phyloP scores from a whole-genome alignment of 176 grass and related monocot genomes.

The Aechmea fasciata region DNA sequence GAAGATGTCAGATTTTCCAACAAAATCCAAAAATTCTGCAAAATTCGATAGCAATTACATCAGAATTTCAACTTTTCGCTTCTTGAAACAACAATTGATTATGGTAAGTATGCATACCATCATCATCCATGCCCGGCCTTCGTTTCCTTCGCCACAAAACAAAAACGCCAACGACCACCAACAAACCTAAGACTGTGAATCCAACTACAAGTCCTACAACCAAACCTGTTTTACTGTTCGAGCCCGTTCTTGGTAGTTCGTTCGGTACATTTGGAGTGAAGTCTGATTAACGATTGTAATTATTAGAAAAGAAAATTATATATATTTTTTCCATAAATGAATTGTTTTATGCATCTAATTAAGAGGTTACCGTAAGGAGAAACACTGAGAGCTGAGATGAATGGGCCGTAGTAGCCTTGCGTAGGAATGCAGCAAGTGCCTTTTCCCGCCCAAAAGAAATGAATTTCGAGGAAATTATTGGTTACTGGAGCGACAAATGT shows the following conservation, averaged over 20 bases:
- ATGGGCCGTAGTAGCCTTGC: conserved; percentile 61
- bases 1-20: conserved; percentile 50
- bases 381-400: conserved; percentile 66
- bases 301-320: conserved; percentile 6
- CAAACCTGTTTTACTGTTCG: conserved; percentile 30
- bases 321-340: not conserved
- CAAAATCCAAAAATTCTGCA: conserved; percentile 47
- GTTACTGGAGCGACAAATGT: conserved; percentile 43
- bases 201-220: conserved; percentile 47
- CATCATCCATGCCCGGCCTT: conserved; percentile 1
- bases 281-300: conserved; percentile 37
- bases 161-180: conserved; percentile 16
- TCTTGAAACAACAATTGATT: not conserved
- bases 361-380: conserved; percentile 33
- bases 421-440: conserved; percentile 71
- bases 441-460: conserved; percentile 97
- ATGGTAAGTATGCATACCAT: not conserved
- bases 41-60: conserved; percentile 1
- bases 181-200: conserved; percentile 32
- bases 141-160: conserved; percentile 18
- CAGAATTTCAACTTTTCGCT: not conserved
- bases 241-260: conserved; percentile 6
- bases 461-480: conserved; percentile 83
- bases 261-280: conserved; percentile 53
- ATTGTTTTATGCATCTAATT: not conserved